These are phyloP conservation scores for Pythium dissotocum DNA, from an alignment of 352 stramenopile species.

Conservation along the genomic window DNA sequence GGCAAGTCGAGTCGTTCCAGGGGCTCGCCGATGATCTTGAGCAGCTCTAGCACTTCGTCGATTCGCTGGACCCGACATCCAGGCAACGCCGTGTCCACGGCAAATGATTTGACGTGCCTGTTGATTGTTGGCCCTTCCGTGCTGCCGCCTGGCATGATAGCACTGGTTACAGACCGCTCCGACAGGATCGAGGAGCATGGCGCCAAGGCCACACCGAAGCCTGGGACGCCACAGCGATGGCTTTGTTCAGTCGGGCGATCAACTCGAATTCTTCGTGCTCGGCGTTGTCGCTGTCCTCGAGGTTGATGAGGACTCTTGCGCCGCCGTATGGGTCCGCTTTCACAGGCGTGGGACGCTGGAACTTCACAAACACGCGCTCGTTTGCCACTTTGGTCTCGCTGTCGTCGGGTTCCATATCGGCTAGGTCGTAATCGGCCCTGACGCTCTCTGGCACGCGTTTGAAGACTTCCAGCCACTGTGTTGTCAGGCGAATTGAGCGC, in stretches of 20 bases:
- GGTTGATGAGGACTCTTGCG: slow-evolving; percentile 11
- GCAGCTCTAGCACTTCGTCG: too few species aligned
- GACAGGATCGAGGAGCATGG: too few species aligned
- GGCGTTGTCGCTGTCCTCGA: slow-evolving; percentile 4
- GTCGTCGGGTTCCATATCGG: slow-evolving; percentile 15
- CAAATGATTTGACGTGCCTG: too few species aligned
- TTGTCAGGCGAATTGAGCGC: not conserved
- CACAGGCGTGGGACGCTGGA: not conserved
- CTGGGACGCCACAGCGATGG: too few species aligned
- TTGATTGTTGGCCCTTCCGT: too few species aligned
- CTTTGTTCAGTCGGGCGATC: slow-evolving; percentile 21
- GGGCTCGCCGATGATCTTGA: too few species aligned
- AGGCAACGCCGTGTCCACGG: too few species aligned
- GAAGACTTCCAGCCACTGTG: slow-evolving; percentile 14
- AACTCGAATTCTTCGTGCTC: slow-evolving; percentile 36
- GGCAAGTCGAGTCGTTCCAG: too few species aligned
- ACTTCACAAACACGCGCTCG: not conserved
- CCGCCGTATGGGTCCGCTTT: not conserved
- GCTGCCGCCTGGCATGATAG: too few species aligned
- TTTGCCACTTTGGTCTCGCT: not conserved
- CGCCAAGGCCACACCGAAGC: too few species aligned
- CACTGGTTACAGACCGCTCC: too few species aligned
- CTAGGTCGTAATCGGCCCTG: slow-evolving; percentile 8
- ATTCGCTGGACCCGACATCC: too few species aligned
- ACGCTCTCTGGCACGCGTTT: slow-evolving; percentile 13